Conservation (phyloP, 2,329 filamentous ascomycete species). For the Aspergillus niger region DNA sequence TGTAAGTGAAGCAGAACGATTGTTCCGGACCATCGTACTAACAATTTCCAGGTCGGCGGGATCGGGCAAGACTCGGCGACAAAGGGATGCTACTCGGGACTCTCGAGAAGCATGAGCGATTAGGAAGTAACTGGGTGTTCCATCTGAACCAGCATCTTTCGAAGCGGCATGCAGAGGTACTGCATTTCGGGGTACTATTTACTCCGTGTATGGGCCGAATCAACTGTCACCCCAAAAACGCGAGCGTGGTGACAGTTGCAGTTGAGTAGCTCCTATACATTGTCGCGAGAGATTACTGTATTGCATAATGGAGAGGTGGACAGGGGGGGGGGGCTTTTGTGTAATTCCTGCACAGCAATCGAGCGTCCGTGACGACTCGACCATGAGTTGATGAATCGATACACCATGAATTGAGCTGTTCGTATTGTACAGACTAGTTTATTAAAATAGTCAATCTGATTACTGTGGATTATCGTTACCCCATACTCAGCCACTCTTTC, state of each 20-base stretch:
- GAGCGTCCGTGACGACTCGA: conserved; percentile 32
- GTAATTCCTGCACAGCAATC: conserved; percentile 25
- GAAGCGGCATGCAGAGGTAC: conserved; percentile 8
- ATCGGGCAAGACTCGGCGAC: conserved; percentile 38
- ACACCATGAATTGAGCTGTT: conserved; percentile 23
- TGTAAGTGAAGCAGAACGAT: conserved; percentile 65
- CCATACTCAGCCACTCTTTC: too few relatives aligned
- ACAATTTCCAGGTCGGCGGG: conserved; percentile 40
- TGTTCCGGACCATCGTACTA: background rate
- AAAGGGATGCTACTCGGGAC: conserved; percentile 32
- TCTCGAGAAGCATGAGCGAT: conserved; percentile 25
- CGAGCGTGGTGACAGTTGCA: too few relatives aligned
- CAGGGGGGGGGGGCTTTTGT: conserved; percentile 15
- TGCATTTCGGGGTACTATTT: background rate
- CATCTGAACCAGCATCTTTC: conserved; percentile 7
- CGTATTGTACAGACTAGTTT: too few relatives aligned
- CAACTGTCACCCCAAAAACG: background rate
- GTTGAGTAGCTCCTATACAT: background rate
- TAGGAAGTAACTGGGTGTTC: conserved; percentile 3
- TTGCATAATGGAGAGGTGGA: conserved; percentile 22
- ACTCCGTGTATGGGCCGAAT: conserved; percentile 4
- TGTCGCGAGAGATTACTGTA: conserved; percentile 15
- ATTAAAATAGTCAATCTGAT: too few relatives aligned
- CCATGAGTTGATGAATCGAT: conserved; percentile 33
- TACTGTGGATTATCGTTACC: too few relatives aligned